These are phyloP conservation scores for Phytophthora sp. DNA, from an alignment of 352 stramenopile genomes.

Conservation along the genomic window DNA sequence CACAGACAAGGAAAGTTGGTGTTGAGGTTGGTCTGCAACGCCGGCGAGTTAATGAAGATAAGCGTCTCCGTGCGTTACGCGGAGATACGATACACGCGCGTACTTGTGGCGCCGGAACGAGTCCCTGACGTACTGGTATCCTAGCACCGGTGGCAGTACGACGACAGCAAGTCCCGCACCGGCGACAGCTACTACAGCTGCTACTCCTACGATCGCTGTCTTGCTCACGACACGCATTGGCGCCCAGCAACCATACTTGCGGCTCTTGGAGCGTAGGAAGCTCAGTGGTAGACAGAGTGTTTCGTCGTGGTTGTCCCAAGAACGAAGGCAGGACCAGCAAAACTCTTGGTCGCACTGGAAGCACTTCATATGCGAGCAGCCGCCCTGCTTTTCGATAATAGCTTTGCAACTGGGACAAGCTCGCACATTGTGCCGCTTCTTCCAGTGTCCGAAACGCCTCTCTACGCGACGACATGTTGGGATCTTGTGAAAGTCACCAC, in stretches of 20 bases:
- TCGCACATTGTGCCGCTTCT: constrained; percentile 73
- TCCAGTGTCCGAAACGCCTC: constrained; percentile 71
- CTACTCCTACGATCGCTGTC: constrained; percentile 59
- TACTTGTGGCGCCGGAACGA: constrained; percentile 51
- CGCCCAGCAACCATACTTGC: constrained; percentile 62
- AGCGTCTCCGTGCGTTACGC: constrained; percentile 26
- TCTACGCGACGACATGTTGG: constrained; percentile 65
- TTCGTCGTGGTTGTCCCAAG: constrained; percentile 77
- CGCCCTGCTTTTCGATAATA: constrained; percentile 86
- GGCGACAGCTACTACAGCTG: constrained; percentile 54
- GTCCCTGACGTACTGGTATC: constrained; percentile 63
- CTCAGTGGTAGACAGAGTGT: constrained; percentile 71
- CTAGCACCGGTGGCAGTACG: constrained; percentile 70
- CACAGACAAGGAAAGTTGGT: background rate
- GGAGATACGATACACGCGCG: constrained; percentile 44
- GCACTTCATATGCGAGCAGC: constrained; percentile 88
- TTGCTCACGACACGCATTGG: constrained; percentile 80
- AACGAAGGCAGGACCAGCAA: constrained; percentile 79
- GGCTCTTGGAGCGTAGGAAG: constrained; percentile 75
- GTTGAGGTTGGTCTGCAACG: constrained; percentile 4
- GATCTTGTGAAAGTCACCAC: constrained; percentile 61
- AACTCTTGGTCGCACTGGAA: constrained; percentile 88
- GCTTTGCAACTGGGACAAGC: constrained; percentile 70
- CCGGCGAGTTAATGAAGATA: constrained; percentile 35
- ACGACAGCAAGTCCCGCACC: constrained; percentile 70